Conservation (phyloP, 768 basidiomycete genomes). For the Hygrocybe punicea region DNA sequence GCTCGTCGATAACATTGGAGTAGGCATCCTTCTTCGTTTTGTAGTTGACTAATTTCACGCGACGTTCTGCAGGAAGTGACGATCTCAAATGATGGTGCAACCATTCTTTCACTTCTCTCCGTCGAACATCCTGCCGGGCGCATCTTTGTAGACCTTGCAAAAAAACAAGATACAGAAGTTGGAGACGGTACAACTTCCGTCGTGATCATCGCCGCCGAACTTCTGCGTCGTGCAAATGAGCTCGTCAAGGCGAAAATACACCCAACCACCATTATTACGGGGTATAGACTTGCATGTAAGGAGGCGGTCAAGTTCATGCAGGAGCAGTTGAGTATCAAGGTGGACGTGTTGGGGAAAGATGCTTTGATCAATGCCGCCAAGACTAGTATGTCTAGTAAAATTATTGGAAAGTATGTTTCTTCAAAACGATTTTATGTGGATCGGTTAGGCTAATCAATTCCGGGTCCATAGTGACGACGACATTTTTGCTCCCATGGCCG, state of each 20-base stretch:
- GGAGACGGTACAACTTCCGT: slow-evolving; percentile 99
- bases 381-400: slow-evolving; percentile 98
- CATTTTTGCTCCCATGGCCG: slow-evolving; percentile 96
- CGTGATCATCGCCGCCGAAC: slow-evolving; percentile 96
- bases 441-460: background rate
- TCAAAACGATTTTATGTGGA: background rate
- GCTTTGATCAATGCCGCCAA: slow-evolving; percentile 94
- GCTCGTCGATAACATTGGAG: slow-evolving; percentile 97
- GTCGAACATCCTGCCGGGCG: slow-evolving; percentile 97
- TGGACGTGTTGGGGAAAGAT: slow-evolving; percentile 87
- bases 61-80: slow-evolving; percentile 77
- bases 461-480: slow-evolving; percentile 76
- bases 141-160: slow-evolving; percentile 96
- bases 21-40: slow-evolving; percentile 41
- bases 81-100: slow-evolving; percentile 99
- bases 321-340: slow-evolving; percentile 93
- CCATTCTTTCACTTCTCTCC: slow-evolving; percentile 89
- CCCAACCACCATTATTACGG: slow-evolving; percentile 98
- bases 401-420: slow-evolving; percentile 84
- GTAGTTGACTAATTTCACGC: slow-evolving; percentile 5
- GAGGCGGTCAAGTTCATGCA: slow-evolving; percentile 98
- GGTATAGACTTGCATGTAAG: slow-evolving; percentile 92
- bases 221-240: slow-evolving; percentile 93
- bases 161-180: slow-evolving; percentile 99
- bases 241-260: slow-evolving; percentile 98